phyloP scores from a whole-genome alignment of 1,284 basidiomycete species.

The Termitomyces sp. region DNA sequence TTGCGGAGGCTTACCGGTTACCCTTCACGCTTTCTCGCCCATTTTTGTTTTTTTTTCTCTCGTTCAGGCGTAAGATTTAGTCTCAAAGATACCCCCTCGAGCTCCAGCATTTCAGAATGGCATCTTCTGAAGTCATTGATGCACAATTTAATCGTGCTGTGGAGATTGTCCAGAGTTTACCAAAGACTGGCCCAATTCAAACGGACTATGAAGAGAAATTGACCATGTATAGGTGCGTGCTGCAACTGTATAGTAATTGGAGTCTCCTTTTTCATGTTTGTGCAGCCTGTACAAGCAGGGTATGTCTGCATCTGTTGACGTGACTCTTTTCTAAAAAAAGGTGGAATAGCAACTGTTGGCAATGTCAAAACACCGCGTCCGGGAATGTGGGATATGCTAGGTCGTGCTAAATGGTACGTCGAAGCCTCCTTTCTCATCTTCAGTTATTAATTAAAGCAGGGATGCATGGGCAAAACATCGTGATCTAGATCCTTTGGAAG shows the following conservation, averaged over 20 bases:
- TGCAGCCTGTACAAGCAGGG: constrained; percentile 88
- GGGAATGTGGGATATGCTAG: constrained; percentile 90
- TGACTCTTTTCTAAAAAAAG: constrained; percentile 15
- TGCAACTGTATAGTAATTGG: background rate
- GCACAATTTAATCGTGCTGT: constrained; percentile 91
- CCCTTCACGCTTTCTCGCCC: background rate
- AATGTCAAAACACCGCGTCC: constrained; percentile 79
- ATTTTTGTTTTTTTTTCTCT: background rate
- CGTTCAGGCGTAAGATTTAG: background rate
- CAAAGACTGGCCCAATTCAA: constrained; percentile 93
- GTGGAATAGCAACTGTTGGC: constrained; percentile 72
- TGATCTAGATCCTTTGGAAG: constrained; percentile 73
- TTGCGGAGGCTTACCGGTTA: too few species aligned
- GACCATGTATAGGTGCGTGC: constrained; percentile 79
- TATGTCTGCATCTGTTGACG: constrained; percentile 27
- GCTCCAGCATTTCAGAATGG: constrained; percentile 36
- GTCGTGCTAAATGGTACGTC: constrained; percentile 86
- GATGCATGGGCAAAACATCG: constrained; percentile 93
- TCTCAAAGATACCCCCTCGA: constrained; percentile 2
- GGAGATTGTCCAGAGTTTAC: constrained; percentile 87
- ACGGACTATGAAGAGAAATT: constrained; percentile 97
- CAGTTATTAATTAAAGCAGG: constrained; percentile 46
- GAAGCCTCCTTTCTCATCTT: background rate
- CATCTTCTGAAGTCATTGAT: constrained; percentile 60
- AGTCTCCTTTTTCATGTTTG: constrained; percentile 1